Base-by-base conservation (phyloP, 495 filamentous ascomycete species). In the Tetracladium setigerum region DNA sequence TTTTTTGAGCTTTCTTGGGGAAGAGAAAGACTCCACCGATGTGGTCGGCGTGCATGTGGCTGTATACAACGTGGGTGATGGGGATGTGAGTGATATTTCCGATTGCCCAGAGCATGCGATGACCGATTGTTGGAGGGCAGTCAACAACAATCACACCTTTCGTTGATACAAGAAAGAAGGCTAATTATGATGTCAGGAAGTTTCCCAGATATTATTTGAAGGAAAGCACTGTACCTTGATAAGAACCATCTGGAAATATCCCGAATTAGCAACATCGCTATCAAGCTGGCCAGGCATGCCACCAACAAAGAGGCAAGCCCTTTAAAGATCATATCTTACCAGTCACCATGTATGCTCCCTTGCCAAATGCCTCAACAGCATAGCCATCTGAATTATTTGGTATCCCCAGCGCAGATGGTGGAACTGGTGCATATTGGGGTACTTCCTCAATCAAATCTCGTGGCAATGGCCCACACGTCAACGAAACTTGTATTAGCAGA, bases 21-120 rank as follows among this genome's bases (percentile, higher is more conserved):
- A 61, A 62, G 14, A 68, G 49, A 38, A 43, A 62, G 1, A 63
- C 64, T 1, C 44, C 65, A 1, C 62, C 64, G 41, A 64, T 56
- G 44, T 71, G 67, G 47, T 71, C 67, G 15, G 64, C 50, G 46
- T 71, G 67, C 1, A 59, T 44, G 44, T 69, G 67, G 35, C 56
- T 66, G 57, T 69, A 71, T 22, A 71, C 49, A 35, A 67, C 44
- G 40, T 66, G 64, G 9, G 62, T 56, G 19, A 69, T 53, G 1
- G 64, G 65, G 18, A 51, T 35, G 9, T 49, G 5, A 15, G 68
- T 70, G 10, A 58, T 52, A 40, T 59, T 67, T 12, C 62, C 53
- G 38, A 70, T 68, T 9, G 63, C 66, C 14, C 45, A 54, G 18
- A 63, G 40, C 31, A 70, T 34, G 8, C 63, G 64, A 34, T 51